phyloP scores from a whole-genome alignment of 306 rosid species.

The Chamaecrista fasciculata region DNA sequence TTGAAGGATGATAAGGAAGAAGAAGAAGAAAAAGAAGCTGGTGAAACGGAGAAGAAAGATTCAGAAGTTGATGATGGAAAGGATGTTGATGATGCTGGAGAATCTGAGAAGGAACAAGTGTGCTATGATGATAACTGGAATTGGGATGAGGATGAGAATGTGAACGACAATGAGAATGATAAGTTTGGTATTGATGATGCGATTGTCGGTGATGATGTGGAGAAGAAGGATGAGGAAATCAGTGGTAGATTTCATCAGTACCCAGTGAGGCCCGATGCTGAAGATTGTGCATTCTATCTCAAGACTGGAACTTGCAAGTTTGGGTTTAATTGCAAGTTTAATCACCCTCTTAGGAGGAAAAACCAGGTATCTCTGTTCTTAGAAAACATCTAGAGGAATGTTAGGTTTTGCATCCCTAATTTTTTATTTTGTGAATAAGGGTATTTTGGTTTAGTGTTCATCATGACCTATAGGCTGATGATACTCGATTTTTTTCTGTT shows the following conservation, averaged over 20 bases:
- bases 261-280: constrained; percentile 92
- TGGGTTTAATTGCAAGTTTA: constrained; percentile 84
- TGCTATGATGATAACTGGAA: constrained; percentile 30
- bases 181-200: not conserved
- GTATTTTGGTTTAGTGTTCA: constrained; percentile 3
- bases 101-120: constrained; percentile 30
- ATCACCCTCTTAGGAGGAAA: constrained; percentile 74
- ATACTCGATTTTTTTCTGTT: constrained; percentile 24
- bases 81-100: constrained; percentile 26
- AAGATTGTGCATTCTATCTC: constrained; percentile 80
- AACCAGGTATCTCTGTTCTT: constrained; percentile 51
- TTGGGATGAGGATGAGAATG: constrained; percentile 37
- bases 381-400: too few relatives aligned
- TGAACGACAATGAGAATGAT: constrained; percentile 35
- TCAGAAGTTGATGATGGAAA: constrained; percentile 21
- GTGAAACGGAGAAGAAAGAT: constrained; percentile 30
- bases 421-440: constrained; percentile 23
- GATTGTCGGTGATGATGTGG: constrained; percentile 27
- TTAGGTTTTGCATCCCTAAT: not conserved
- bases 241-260: constrained; percentile 38
- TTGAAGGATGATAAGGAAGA: constrained; percentile 39
- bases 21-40: constrained; percentile 25
- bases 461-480: constrained; percentile 1
- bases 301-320: constrained; percentile 89
- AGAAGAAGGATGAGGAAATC: constrained; percentile 26